These are phyloP conservation scores for Hydnomerulius pinastri DNA, from an alignment of 768 basidiomycete species.

Conservation along the genomic window DNA sequence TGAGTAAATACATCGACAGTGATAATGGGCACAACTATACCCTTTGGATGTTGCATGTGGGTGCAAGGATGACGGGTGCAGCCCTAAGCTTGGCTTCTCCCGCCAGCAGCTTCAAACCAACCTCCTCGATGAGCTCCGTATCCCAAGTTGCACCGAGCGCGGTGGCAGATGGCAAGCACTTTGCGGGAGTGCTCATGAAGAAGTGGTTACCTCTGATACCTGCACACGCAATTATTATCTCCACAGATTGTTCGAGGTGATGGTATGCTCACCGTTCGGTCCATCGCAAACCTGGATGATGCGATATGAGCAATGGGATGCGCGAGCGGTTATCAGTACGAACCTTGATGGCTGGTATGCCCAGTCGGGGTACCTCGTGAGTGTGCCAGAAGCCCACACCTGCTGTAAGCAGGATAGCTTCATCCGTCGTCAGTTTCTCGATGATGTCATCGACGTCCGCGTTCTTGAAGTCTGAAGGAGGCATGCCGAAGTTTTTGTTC, in stretches of 20 bases:
- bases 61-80: conserved; percentile 71
- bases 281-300: conserved; percentile 67
- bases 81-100: conserved; percentile 70
- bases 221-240: conserved; percentile 13
- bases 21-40: conserved; percentile 35
- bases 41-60: conserved; percentile 85
- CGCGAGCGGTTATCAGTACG: too few species aligned
- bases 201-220: conserved; percentile 72
- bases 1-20: neutral
- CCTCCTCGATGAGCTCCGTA: conserved; percentile 57
- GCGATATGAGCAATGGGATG: too few species aligned
- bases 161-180: conserved; percentile 74
- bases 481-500: conserved; percentile 41
- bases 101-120: conserved; percentile 67
- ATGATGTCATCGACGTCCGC: conserved; percentile 63
- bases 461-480: conserved; percentile 68
- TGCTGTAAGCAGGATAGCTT: conserved; percentile 70
- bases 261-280: conserved; percentile 58
- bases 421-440: conserved; percentile 69
- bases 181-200: conserved; percentile 80
- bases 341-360: conserved; percentile 71
- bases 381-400: conserved; percentile 84
- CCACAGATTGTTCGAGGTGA: neutral
- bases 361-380: conserved; percentile 59
- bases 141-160: conserved; percentile 80